phyloP scores from a whole-genome alignment of 495 filamentous ascomycete genomes.

The Bryoglossum gracile region DNA sequence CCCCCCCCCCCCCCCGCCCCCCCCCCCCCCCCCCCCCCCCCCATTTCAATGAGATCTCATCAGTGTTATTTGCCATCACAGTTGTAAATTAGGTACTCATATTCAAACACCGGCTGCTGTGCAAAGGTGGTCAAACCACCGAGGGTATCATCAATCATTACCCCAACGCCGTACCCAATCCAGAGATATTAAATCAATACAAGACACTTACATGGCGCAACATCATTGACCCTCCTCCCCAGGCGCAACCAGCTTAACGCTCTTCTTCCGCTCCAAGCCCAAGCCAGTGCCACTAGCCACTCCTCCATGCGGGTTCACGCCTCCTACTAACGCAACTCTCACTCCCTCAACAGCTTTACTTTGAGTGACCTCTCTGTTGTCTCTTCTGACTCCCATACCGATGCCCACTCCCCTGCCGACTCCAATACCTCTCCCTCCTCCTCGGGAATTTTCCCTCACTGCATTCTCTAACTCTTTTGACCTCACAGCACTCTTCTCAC shows the following conservation, averaged over 20 bases:
- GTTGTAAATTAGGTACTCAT: too few relatives aligned
- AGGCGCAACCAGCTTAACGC: constrained; percentile 42
- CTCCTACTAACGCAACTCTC: constrained; percentile 33
- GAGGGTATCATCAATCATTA: constrained; percentile 6
- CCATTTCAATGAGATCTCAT: too few relatives aligned
- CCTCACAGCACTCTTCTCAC: constrained; percentile 17
- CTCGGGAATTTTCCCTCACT: constrained; percentile 35
- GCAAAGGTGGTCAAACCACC: too few relatives aligned
- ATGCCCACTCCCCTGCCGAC: constrained; percentile 7
- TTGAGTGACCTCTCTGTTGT: constrained; percentile 29
- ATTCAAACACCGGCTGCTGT: too few relatives aligned
- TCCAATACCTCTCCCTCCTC: constrained; percentile 17
- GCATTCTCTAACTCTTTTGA: constrained; percentile 35
- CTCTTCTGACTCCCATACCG: constrained; percentile 20
- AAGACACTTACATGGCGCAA: background rate
- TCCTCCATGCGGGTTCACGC: background rate
- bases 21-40: too few relatives aligned
- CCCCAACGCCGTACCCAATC: constrained; percentile 2
- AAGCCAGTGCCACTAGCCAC: constrained; percentile 8
- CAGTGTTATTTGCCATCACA: too few relatives aligned
- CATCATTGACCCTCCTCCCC: constrained; percentile 16
- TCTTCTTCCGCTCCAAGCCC: constrained; percentile 43
- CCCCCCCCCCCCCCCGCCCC: too few relatives aligned
- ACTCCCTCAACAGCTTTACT: constrained; percentile 48
- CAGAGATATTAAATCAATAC: background rate